Evolutionary conservation across 305 asterid species (phyloP), one percentile per base, ranked within the genome.

Genomic region (Fraxinus angustifolia): DNA sequence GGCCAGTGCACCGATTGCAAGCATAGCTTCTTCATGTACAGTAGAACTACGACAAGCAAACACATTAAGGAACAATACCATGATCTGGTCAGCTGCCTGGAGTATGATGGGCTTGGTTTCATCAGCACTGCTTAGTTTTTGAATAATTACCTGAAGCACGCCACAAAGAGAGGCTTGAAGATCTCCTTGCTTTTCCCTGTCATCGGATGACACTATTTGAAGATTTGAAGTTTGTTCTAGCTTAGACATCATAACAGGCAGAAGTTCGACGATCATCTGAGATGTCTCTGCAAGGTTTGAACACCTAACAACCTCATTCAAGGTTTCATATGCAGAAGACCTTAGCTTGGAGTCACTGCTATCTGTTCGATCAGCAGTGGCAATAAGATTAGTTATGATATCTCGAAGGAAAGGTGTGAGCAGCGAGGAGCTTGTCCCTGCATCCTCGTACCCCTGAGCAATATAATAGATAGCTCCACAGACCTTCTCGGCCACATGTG

Each of bases 1-100:
- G 38, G 98, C 98, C 74, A 94, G 88, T 28, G 98, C 92, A 5
- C 98, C 98, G 77, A 94, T 91, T 56, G 98, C 98, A 75, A 94
- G 93, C 98, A 94, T 94, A 21, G 98, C 98, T 80, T 94, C 98
- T 85, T 94, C 98, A 7, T 94, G 98, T 34, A 94, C 98, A 14
- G 97, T 93, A 16, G 98, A 89, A 80, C 97, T 91, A 74, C 97
- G 97, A 79, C 98, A 94, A 38, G 92, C 94, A 79, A 94, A 94
- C 31, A 94, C 97, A 30, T 84, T 91, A 12, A 94, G 92, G 91
- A 94, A 93, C 58, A 92, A 86, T 72, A 84, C 71, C 98, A 94
- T 92, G 35, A 94, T 91, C 80, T 90, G 97, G 78, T 94, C 98
- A 7, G 97, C 94, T 71, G 75, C 91, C 88, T 94, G 98, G 80